Evolutionary conservation across 257 asterid species (phyloP).

Genomic region (Forsythia viridissima): DNA sequence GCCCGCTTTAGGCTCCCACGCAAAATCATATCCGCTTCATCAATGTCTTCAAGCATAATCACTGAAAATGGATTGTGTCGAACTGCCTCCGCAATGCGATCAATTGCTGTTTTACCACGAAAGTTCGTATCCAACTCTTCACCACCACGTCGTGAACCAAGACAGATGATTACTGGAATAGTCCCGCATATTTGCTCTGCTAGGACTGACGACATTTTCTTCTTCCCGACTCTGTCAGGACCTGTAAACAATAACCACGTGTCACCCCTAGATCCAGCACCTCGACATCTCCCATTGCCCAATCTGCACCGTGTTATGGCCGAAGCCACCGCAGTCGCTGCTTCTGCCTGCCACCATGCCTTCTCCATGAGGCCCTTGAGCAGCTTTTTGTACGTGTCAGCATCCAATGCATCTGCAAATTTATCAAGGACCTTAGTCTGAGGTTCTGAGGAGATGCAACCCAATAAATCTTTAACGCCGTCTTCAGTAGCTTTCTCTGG

Average conservation of each 20-base stretch:
- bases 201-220: slow-evolving; percentile 74
- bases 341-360: slow-evolving; percentile 98
- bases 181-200: slow-evolving; percentile 73
- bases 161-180: slow-evolving; percentile 47
- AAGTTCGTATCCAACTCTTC: slow-evolving; percentile 42
- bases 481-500: slow-evolving; percentile 43
- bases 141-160: slow-evolving; percentile 57
- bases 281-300: slow-evolving; percentile 61
- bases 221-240: slow-evolving; percentile 81
- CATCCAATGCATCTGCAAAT: slow-evolving; percentile 58
- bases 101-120: slow-evolving; percentile 80
- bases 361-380: slow-evolving; percentile 83
- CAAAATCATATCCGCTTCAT: slow-evolving; percentile 66
- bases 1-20: slow-evolving; percentile 67
- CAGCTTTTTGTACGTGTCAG: slow-evolving; percentile 74
- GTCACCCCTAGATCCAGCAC: slow-evolving; percentile 68
- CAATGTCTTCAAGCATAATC: slow-evolving; percentile 78
- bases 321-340: slow-evolving; percentile 74
- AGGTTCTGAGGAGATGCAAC: slow-evolving; percentile 68
- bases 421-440: slow-evolving; percentile 56
- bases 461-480: slow-evolving; percentile 58
- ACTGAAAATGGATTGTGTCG: slow-evolving; percentile 73
- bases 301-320: slow-evolving; percentile 65
- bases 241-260: slow-evolving; percentile 85
- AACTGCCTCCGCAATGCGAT: slow-evolving; percentile 81